Percentiles rank a stretch among this genome's conserved stretches.
phyloP scores from a whole-genome alignment of 164 flowering plant species.

The Vitis riparia region DNA sequence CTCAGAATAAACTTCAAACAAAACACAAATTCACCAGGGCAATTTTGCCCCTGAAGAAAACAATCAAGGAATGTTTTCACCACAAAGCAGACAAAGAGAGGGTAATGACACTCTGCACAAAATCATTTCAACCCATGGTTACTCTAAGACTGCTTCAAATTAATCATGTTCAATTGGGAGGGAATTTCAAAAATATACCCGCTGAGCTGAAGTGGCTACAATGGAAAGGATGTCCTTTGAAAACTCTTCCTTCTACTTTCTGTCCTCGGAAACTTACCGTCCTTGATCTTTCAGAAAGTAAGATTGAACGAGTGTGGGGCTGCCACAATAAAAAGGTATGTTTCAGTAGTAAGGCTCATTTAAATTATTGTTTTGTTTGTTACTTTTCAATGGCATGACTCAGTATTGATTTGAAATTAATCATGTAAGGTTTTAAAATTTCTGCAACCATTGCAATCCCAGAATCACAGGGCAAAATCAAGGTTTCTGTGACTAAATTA shows the following conservation, averaged over 20 bases:
- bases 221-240: conserved; percentile 40
- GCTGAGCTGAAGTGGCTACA: conserved; percentile 41
- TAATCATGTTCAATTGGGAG: conserved; percentile 28
- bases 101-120: conserved; percentile 13
- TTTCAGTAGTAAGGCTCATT: no score
- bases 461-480: no score
- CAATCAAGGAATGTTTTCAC: not conserved
- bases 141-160: conserved; percentile 43
- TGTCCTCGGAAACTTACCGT: conserved; percentile 27
- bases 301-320: conserved; percentile 22
- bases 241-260: conserved; percentile 29
- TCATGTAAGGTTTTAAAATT: no score
- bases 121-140: conserved; percentile 27
- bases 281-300: conserved; percentile 50
- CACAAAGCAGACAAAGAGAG: conserved; percentile 7
- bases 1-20: conserved; percentile 2
- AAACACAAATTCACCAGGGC: conserved; percentile 7
- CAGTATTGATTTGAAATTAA: no score
- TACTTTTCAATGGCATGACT: no score
- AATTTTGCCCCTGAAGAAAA: conserved; percentile 15
- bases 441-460: no score
- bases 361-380: no score
- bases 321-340: conserved; percentile 23
- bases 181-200: conserved; percentile 27
- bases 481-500: no score